Conservation (phyloP, 2,329 filamentous ascomycete species). For the Trichoderma hamatum region DNA sequence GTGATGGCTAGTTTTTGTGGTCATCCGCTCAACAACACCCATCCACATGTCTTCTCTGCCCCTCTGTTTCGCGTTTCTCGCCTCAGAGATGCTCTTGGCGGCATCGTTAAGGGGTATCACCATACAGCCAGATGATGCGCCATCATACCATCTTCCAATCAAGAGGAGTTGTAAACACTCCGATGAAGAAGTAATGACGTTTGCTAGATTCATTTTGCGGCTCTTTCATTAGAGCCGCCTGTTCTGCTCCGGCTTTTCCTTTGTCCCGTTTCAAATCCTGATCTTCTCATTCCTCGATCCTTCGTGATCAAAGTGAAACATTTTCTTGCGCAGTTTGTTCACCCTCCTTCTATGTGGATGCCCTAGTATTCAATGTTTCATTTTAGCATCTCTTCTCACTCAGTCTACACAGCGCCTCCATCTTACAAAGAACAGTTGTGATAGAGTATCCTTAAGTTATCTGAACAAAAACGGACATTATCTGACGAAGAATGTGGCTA, state of each 20-base stretch:
- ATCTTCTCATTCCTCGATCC: background rate
- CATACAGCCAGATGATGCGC: conserved; percentile 20
- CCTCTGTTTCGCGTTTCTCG: background rate
- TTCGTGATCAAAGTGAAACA: background rate
- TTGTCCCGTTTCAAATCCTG: background rate
- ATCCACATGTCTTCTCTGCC: conserved; percentile 10
- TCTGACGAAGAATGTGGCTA: background rate
- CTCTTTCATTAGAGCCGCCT: background rate
- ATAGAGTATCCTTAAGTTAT: background rate
- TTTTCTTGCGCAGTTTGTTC: background rate
- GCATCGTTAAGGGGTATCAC: conserved; percentile 12
- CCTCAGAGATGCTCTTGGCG: conserved; percentile 8
- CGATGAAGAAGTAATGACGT: conserved; percentile 15
- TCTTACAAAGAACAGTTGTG: background rate
- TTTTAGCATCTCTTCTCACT: background rate
- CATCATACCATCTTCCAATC: conserved; percentile 16
- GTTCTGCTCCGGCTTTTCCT: background rate
- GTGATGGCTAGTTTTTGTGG: conserved; percentile 22
- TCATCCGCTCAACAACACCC: conserved; percentile 17
- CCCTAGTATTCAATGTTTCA: background rate
- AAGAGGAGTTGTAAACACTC: background rate
- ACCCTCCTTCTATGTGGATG: background rate
- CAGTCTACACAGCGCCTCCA: background rate
- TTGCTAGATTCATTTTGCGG: background rate
- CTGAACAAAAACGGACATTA: background rate